Base-by-base conservation (phyloP, 2,329 filamentous ascomycete species). In the Verticillium nonalfalfae region DNA sequence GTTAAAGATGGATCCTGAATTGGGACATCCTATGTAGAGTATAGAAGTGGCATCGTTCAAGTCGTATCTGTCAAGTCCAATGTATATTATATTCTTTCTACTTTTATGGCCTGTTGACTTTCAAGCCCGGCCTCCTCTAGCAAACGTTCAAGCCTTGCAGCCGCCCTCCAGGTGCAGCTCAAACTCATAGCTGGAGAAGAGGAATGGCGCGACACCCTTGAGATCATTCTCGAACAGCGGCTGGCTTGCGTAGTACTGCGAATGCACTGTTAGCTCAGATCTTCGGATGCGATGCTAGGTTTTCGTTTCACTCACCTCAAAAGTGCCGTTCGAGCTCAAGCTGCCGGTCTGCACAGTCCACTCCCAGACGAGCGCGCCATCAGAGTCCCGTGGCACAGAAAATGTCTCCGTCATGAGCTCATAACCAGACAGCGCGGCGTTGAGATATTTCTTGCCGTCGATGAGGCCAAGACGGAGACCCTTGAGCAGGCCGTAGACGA, bases 371-470 rank as follows among this genome's bases (percentile, higher is more conserved):
- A 83, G 65, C 2, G 77, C 78, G 0, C 79, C 79, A 65, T 82
- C 78, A 18, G 74, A 72, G 40, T 77, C 75, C 26, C 76, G 63
- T 2, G 60, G 72, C 26, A 76, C 73, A 4, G 83, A 78, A 62
- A 81, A 82, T 6, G 75, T 70, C 7, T 79, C 69, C 3, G 77
- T 66, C 63, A 84, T 69, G 45, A 79, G 67, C 10, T 73, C 67
- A 66, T 81, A 81, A 2, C 75, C 80, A 68, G 76, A 78, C 33
- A 74, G 66, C 1, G 77, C 79, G 1, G 75, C 65, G 4, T 71
- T 64, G 7, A 73, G 71, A 65, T 78, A 80, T 50, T 39, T 35
- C 3, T 62, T 54, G 4, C 61, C 63, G 36, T 66, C 62, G 18
- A 76, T 60, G 52, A 74, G 75, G 0, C 75, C 74, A 38, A 74